A percentile compares a stretch with the other conserved stretches of the same genome.
phyloP scores from a whole-genome alignment of 129 eudicot species.

The Oenanthe sinensis region DNA sequence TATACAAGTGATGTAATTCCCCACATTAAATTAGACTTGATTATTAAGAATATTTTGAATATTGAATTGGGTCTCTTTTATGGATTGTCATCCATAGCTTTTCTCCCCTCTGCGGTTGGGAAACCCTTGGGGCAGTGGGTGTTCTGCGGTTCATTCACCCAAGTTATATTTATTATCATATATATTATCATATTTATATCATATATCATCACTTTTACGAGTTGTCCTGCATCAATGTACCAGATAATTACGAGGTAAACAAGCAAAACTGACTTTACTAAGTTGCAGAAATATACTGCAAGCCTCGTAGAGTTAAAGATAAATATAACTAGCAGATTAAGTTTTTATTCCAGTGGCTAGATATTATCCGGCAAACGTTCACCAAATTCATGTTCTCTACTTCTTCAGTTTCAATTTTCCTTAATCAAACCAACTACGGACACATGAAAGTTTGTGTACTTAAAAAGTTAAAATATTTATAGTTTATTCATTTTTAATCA shows the following conservation, averaged over 20 bases:
- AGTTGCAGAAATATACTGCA: not conserved
- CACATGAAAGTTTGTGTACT: not conserved
- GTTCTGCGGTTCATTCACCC: too few species aligned
- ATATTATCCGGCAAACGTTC: not conserved
- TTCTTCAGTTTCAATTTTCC: not conserved
- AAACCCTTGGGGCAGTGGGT: too few species aligned
- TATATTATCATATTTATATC: too few species aligned
- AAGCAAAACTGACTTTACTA: not conserved
- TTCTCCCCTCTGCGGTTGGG: too few species aligned
- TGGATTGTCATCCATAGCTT: too few species aligned
- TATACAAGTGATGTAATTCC: too few species aligned
- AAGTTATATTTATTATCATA: too few species aligned
- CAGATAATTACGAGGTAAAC: not conserved
- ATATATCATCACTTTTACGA: too few species aligned
- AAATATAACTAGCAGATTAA: not conserved
- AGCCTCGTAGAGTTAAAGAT: not conserved
- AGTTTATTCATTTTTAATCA: not conserved
- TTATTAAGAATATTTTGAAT: too few species aligned
- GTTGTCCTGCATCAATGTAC: too few species aligned
- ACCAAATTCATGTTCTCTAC: not conserved
- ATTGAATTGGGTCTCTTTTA: too few species aligned
- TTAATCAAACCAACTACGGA: not conserved
- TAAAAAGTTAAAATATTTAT: not conserved
- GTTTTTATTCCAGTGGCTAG: not conserved
- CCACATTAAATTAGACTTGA: too few species aligned